Evolutionary conservation across 106 monocot genomes (phyloP), one percentile per base, ranked within the genome.

Genomic region (Allium sativum): DNA sequence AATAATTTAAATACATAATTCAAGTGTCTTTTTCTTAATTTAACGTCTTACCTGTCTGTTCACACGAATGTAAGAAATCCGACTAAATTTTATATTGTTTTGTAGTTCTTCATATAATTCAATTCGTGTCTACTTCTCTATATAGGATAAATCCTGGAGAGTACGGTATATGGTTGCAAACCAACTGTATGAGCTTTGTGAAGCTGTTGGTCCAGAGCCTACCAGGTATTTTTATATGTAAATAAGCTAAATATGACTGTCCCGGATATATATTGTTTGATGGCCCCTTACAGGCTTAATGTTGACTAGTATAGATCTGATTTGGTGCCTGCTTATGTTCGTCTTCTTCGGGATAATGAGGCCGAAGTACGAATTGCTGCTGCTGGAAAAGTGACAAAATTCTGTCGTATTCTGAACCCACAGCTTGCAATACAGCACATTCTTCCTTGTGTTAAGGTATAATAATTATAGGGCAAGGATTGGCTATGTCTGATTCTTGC

Each of bases 101-200:
- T 31, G 31, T 31, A 31, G 31, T 31, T 31, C 31, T 31, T 31
- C 5, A 31, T 31, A 31, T 31, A 31, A 31, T 5, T 31, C 5
- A 31, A 2, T 31, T 0, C 31, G 5, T 31, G 31, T 31, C 31
- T 31, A 0, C 31, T 31, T 58, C 17, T 65, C 41, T 21, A 3
- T 58, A 55, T 68, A 92, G 92, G 92, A 92, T 66, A 92, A 92
- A 66, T 92, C 92, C 10, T 92, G 92, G 92, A 83, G 92, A 50
- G 92, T 92, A 11, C 83, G 92, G 18, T 92, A 92, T 77, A 92
- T 92, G 92, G 92, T 92, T 61, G 92, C 92, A 48, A 92, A 92
- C 75, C 92, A 92, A 58, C 66, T 92, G 61, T 92, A 92, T 72
- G 92, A 92, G 73, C 83, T 92, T 46, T 87, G 87, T 81, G 92